These are phyloP conservation scores for Solanum chiquidenum DNA, from an alignment of 257 asterid species.

Conservation along the genomic window DNA sequence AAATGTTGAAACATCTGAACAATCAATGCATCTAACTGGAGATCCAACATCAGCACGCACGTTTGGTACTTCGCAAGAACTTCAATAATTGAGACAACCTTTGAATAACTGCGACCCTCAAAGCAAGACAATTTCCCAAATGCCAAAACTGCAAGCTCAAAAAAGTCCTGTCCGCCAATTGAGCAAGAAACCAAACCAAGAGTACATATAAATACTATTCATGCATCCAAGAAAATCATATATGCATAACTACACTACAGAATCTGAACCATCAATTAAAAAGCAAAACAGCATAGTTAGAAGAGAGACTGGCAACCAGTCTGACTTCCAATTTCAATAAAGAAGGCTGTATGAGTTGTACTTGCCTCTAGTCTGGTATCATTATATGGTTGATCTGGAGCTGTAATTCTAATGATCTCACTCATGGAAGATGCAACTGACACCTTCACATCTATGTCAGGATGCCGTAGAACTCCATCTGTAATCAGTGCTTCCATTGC, in stretches of 20 bases:
- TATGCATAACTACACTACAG: not conserved
- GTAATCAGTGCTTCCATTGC: conserved; percentile 8
- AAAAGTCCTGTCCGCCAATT: conserved; percentile 3
- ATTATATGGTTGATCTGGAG: conserved; percentile 15
- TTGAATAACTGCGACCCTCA: conserved; percentile 3
- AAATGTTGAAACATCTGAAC: conserved; percentile 7
- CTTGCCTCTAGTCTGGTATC: conserved; percentile 5
- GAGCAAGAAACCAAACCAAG: not conserved
- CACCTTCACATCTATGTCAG: conserved; percentile 10
- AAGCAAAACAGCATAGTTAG: not conserved
- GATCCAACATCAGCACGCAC: conserved; percentile 6
- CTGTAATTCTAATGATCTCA: conserved; percentile 12
- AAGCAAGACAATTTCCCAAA: conserved; percentile 4
- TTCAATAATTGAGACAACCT: conserved; percentile 2
- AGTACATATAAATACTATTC: not conserved
- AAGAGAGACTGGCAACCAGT: not conserved
- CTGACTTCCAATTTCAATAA: not conserved
- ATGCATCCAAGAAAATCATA: not conserved
- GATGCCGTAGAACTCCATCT: conserved; percentile 12
- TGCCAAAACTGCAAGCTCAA: not conserved
- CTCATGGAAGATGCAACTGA: conserved; percentile 18
- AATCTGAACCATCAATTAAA: not conserved
- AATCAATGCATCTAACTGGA: conserved; percentile 1
- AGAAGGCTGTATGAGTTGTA: not conserved
- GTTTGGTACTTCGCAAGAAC: not conserved